A percentile compares a stretch with the other conserved stretches of the same genome.
Conservation (phyloP, 306 rosid species). For the Calophaca sinica region DNA sequence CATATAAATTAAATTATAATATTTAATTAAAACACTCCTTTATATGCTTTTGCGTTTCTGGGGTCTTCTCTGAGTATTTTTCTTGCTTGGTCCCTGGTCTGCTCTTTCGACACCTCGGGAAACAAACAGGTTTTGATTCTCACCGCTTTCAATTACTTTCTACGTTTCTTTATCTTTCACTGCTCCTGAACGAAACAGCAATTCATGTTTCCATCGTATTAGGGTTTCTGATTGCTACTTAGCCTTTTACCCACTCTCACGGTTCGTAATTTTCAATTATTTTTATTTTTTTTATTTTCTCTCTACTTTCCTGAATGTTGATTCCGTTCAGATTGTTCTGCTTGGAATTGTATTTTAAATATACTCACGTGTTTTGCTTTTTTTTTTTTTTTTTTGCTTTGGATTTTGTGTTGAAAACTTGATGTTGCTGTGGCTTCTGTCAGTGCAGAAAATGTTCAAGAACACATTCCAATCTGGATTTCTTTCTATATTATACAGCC, state of each 20-base stretch:
- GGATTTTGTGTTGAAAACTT: background rate
- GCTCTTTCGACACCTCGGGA: background rate
- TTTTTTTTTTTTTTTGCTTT: too few species aligned
- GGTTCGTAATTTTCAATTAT: background rate
- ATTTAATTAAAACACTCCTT: too few species aligned
- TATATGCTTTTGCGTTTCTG: too few species aligned
- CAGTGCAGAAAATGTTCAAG: constrained; percentile 76
- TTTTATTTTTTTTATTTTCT: background rate
- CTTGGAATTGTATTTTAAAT: constrained; percentile 6
- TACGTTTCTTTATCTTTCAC: background rate
- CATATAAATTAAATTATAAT: too few species aligned
- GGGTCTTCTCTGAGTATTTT: background rate
- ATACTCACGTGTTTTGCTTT: background rate
- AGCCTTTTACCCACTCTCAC: background rate
- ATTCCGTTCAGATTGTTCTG: background rate
- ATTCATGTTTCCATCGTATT: background rate
- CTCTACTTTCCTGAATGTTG: background rate
- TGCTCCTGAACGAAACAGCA: background rate
- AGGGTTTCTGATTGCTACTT: constrained; percentile 29
- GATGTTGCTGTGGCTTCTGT: constrained; percentile 36
- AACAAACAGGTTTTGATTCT: constrained; percentile 32
- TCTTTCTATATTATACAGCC: constrained; percentile 91
- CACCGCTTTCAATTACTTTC: background rate
- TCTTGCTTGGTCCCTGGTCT: too few species aligned
- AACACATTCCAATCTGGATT: constrained; percentile 98